Conservation (phyloP, 2,329 filamentous ascomycete genomes). For the Aureobasidium sp. region DNA sequence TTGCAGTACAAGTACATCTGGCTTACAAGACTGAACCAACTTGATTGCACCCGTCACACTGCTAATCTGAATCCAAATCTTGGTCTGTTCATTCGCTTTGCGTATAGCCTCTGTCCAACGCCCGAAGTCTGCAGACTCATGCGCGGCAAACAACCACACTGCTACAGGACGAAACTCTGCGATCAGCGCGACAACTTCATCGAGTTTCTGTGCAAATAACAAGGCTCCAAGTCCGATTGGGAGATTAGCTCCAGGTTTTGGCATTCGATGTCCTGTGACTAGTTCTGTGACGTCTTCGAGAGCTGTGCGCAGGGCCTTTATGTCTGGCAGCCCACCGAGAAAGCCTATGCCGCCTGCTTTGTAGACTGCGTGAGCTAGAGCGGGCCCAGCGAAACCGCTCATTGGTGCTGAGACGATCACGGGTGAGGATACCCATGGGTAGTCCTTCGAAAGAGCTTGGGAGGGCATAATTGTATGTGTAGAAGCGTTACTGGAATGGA, state of each 20-base stretch:
- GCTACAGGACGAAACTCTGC: neutral
- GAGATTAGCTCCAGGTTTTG: neutral
- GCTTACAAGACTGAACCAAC: constrained; percentile 38
- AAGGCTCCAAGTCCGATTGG: constrained; percentile 1
- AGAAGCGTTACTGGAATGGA: no score
- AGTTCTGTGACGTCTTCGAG: neutral
- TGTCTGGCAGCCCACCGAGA: neutral
- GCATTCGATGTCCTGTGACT: neutral
- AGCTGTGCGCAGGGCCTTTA: neutral
- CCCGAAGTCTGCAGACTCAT: constrained; percentile 31
- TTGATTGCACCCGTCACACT: constrained; percentile 49
- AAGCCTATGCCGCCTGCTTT: neutral
- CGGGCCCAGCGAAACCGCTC: neutral
- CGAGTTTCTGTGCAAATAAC: constrained; percentile 1
- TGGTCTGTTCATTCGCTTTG: constrained; percentile 28
- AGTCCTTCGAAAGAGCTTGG: neutral
- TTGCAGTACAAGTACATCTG: constrained; percentile 55
- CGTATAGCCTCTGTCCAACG: constrained; percentile 27
- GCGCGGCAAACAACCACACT: constrained; percentile 60
- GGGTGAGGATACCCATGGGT: neutral
- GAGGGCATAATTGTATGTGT: neutral
- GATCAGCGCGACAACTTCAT: neutral
- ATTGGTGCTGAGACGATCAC: neutral
- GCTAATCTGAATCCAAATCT: constrained; percentile 55
- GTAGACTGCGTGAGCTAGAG: neutral